Evolutionary conservation across 2,329 filamentous ascomycete genomes (phyloP).

Genomic region (Penicillium sp.): DNA sequence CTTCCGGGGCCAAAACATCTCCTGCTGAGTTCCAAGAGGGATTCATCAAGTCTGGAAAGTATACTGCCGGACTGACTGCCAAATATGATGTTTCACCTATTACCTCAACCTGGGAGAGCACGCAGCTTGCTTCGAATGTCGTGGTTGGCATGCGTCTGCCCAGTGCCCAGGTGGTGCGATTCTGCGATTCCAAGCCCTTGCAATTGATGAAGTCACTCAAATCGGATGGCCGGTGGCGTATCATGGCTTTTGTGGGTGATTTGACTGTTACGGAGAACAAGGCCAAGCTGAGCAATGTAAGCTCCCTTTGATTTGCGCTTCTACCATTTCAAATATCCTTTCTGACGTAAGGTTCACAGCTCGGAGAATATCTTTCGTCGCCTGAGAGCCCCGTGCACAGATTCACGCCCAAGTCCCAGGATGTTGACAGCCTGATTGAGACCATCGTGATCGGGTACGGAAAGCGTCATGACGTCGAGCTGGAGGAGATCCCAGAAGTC

Average conservation of each 20-base stretch:
- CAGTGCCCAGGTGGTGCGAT: constrained; percentile 62
- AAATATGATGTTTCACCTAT: constrained; percentile 58
- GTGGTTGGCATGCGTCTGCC: constrained; percentile 55
- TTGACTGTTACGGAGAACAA: constrained; percentile 35
- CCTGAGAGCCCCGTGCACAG: constrained; percentile 45
- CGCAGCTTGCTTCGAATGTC: constrained; percentile 43
- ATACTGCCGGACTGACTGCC: constrained; percentile 63
- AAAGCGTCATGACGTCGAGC: constrained; percentile 53
- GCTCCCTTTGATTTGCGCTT: neutral
- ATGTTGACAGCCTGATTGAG: constrained; percentile 62
- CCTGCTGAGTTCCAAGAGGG: constrained; percentile 58
- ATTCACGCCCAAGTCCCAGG: constrained; percentile 49
- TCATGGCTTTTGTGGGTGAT: constrained; percentile 56
- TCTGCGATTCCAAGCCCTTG: constrained; percentile 62
- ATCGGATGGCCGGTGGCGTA: constrained; percentile 57
- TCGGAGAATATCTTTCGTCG: constrained; percentile 48
- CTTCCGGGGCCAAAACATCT: constrained; percentile 48
- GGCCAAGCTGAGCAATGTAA: constrained; percentile 45
- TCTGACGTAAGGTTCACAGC: constrained; percentile 30
- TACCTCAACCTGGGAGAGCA: constrained; percentile 41
- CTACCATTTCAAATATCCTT: neutral
- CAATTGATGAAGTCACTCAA: constrained; percentile 55
- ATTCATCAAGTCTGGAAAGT: constrained; percentile 62
- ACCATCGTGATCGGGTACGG: constrained; percentile 58
- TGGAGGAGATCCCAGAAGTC: constrained; percentile 57